These are phyloP conservation scores for Nowakowskiella sp. DNA, from an alignment of 192 early-diverging fungal genomes.

Conservation along the genomic window DNA sequence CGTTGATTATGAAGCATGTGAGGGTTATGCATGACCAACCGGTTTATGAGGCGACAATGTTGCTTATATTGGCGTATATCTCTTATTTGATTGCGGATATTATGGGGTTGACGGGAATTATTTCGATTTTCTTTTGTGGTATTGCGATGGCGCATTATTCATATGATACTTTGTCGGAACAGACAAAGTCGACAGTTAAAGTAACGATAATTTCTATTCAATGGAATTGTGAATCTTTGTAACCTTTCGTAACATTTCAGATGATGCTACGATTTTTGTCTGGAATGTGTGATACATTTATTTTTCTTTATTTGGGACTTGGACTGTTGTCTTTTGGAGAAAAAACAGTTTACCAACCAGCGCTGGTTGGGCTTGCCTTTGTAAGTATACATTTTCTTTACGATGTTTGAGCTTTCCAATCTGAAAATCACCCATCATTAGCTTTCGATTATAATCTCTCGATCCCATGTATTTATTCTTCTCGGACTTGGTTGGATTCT, in stretches of 20 bases:
- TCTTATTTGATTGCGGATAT: slow-evolving; percentile 50
- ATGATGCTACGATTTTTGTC: slow-evolving; percentile 39
- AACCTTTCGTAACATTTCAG: slow-evolving; percentile 16
- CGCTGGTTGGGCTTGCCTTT: slow-evolving; percentile 36
- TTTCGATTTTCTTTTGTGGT: slow-evolving; percentile 51
- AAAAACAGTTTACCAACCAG: slow-evolving; percentile 34
- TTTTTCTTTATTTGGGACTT: slow-evolving; percentile 54
- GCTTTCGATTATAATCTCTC: slow-evolving; percentile 38
- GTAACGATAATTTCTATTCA: slow-evolving; percentile 10
- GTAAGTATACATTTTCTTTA: slow-evolving; percentile 21
- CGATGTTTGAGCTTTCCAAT: neutral
- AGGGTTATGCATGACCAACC: slow-evolving; percentile 29
- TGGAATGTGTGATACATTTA: slow-evolving; percentile 47
- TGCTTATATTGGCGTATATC: slow-evolving; percentile 46
- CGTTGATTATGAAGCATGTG: slow-evolving; percentile 52
- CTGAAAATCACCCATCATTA: slow-evolving; percentile 23
- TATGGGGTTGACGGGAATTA: slow-evolving; percentile 46
- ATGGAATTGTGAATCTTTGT: neutral
- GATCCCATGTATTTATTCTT: slow-evolving; percentile 50
- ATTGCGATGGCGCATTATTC: slow-evolving; percentile 55
- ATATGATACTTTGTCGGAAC: slow-evolving; percentile 33
- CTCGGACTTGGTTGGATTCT: slow-evolving; percentile 32
- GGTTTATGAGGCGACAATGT: slow-evolving; percentile 51
- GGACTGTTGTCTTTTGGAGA: slow-evolving; percentile 48
- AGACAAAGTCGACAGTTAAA: slow-evolving; percentile 29